A percentile compares a stretch with the other conserved stretches of the same genome.
Conservation (phyloP, 495 filamentous ascomycete species). For the Neurospora cerealis region DNA sequence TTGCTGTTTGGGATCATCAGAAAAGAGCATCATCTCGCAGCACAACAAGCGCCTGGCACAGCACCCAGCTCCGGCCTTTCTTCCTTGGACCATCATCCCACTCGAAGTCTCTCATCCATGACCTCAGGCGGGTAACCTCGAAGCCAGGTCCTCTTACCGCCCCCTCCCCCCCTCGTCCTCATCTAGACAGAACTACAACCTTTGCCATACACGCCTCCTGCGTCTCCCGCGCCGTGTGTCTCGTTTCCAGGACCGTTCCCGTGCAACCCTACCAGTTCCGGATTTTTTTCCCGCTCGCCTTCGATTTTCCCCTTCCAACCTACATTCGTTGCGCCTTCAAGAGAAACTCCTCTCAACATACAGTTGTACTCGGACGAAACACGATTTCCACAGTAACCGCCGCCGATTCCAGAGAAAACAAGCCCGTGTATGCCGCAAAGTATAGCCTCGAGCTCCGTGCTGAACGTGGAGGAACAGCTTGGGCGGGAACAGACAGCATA, state of each 20-base stretch:
- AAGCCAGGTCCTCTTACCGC: conserved; percentile 17
- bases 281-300: conserved; percentile 16
- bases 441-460: conserved; percentile 17
- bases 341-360: conserved; percentile 3
- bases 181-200: conserved; percentile 6
- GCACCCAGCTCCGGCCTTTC: not conserved
- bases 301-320: conserved; percentile 2
- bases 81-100: conserved; percentile 3
- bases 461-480: conserved; percentile 29
- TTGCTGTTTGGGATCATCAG: not conserved
- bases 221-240: conserved; percentile 29
- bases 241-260: conserved; percentile 10
- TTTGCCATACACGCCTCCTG: conserved; percentile 12
- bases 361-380: conserved; percentile 1
- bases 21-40: conserved; percentile 9
- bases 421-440: conserved; percentile 13
- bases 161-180: conserved; percentile 12
- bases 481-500: conserved; percentile 33
- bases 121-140: conserved; percentile 20
- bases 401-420: not conserved
- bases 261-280: conserved; percentile 22
- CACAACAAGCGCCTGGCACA: conserved; percentile 27
- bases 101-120: conserved; percentile 4
- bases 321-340: not conserved
- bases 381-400: conserved; percentile 9